Evolutionary conservation across 1,139 yeast genomes (phyloP).

Genomic region (Candida anutae): DNA sequence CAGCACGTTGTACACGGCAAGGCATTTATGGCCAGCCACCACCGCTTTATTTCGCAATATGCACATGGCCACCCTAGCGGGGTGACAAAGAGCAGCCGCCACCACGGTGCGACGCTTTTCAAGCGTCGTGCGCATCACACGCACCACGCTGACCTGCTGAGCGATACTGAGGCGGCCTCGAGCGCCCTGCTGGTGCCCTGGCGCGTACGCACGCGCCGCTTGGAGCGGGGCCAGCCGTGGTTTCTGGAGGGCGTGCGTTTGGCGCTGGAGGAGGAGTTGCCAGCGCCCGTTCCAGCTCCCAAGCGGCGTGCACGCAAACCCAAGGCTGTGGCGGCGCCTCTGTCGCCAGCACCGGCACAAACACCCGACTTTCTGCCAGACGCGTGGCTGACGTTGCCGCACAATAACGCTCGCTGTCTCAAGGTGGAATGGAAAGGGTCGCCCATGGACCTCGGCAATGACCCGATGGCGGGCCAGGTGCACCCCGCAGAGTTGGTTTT

Average conservation of each 20-base stretch:
- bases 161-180: not conserved
- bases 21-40: not conserved
- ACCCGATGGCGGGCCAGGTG: conserved; percentile 61
- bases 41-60: not conserved
- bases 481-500: conserved; percentile 90
- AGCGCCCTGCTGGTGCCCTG: not conserved
- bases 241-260: not conserved
- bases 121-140: not conserved
- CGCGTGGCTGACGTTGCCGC: conserved; percentile 55
- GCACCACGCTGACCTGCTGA: not conserved
- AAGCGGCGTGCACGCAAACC: not conserved
- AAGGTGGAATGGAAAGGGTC: conserved; percentile 98
- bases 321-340: not conserved
- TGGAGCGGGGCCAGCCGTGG: not conserved
- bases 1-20: not conserved
- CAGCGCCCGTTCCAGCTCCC: too few species aligned
- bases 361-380: conserved; percentile 35
- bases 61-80: not conserved
- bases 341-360: not conserved
- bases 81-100: too few species aligned
- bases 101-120: not conserved
- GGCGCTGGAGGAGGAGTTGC: not conserved
- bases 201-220: not conserved
- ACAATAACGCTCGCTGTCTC: conserved; percentile 58
- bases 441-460: conserved; percentile 81